Base-by-base conservation (phyloP, 192 early-diverging fungal genomes). In the Coemansia sp. region DNA sequence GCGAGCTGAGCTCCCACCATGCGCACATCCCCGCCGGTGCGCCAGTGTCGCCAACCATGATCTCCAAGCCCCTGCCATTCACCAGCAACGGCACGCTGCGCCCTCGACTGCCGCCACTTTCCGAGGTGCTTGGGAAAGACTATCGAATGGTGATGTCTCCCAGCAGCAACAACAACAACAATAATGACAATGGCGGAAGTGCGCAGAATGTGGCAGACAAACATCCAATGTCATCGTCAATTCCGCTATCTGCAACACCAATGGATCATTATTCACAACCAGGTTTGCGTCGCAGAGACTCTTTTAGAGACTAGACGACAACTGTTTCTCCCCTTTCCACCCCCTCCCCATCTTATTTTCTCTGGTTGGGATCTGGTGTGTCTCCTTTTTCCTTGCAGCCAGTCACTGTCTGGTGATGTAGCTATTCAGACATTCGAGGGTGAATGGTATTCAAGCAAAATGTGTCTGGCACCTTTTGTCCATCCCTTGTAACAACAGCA, bases 101-200 rank as follows among this genome's bases (percentile, higher is more conserved):
- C 12, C 74, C 75, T 9, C 75, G 65, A 21, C 69, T 82, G 39
- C 80, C 80, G 49, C 75, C 80, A 40, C 71, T 82, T 5, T 77
- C 71, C 4, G 80, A 82, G 60, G 64, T 76, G 1, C 72, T 82
- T 37, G 80, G 80, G 41, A 82, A 73, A 37, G 74, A 82, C 41
- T 82, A 74, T 39, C 80, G 63, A 61, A 50, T 59, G 48, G 56
- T 71, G 16, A 15, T 76, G 62, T 65, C 79, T 16, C 68, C 79
- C 16, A 50, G 45, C 21, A 39, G 21, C 47, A 54, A 42, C 45
- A 38, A 7, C 13, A 45, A 18, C 48, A 45, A 13, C 16, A 26
- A 23, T 5, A 23, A 4, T 5, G 12, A 23, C 32, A 23, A 23
- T 12, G 10, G 56, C 56, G 21, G 56, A 10, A 38, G 39, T 16